These are phyloP conservation scores for Posidonia oceanica DNA, from an alignment of 116 monocot genomes.

Conservation along the genomic window DNA sequence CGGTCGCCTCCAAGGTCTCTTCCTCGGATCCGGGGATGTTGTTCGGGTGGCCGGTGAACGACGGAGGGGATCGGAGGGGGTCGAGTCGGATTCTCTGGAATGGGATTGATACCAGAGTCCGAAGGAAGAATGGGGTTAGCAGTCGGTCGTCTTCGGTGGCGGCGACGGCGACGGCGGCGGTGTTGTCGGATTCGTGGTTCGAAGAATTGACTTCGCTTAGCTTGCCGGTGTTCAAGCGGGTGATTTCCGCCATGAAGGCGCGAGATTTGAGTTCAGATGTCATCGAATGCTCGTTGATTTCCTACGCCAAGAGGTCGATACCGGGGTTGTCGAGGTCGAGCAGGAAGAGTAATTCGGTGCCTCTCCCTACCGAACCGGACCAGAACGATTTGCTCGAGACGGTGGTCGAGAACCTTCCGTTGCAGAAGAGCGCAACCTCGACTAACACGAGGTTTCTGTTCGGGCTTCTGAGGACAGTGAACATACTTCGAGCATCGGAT, in stretches of 20 bases:
- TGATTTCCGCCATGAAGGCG: slow-evolving; percentile 59
- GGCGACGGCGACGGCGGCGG: slow-evolving; percentile 5
- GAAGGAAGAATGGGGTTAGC: slow-evolving; percentile 21
- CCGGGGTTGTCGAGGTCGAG: slow-evolving; percentile 75
- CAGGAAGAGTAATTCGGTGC: slow-evolving; percentile 19
- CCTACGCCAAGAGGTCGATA: slow-evolving; percentile 66
- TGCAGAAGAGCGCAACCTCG: slow-evolving; percentile 29
- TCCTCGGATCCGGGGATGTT: slow-evolving; percentile 27
- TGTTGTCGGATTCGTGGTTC: slow-evolving; percentile 32
- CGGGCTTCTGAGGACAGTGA: slow-evolving; percentile 55
- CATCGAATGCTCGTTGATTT: slow-evolving; percentile 60
- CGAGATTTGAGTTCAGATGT: slow-evolving; percentile 35
- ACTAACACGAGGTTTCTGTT: slow-evolving; percentile 54
- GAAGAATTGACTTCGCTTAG: slow-evolving; percentile 52
- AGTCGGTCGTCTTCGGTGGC: slow-evolving; percentile 3
- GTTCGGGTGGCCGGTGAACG: slow-evolving; percentile 69
- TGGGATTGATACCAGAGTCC: slow-evolving; percentile 25
- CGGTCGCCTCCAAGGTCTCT: slow-evolving; percentile 39
- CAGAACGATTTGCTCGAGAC: slow-evolving; percentile 74
- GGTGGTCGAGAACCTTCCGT: slow-evolving; percentile 48
- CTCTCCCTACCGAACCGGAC: slow-evolving; percentile 24
- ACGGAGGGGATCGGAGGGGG: slow-evolving; percentile 8
- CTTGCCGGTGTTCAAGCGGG: slow-evolving; percentile 63
- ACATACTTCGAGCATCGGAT: slow-evolving; percentile 47
- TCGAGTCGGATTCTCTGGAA: slow-evolving; percentile 22